A percentile compares a stretch with the other conserved stretches of the same genome.
Conservation (phyloP, 2,329 filamentous ascomycete genomes). For the Fusarium sp. region DNA sequence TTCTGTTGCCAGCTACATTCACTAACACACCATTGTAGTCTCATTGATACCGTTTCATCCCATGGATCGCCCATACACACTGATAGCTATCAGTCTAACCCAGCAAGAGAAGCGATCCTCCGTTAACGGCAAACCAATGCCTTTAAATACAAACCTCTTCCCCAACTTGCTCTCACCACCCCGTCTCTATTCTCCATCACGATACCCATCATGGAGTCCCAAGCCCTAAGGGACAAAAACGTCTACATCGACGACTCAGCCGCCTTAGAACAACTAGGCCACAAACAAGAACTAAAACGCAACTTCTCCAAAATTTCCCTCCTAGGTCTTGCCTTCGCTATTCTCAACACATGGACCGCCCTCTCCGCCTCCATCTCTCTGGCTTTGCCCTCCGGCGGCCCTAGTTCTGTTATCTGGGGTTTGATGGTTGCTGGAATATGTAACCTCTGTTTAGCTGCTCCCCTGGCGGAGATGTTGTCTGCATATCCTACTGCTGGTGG, state of each 20-base stretch:
- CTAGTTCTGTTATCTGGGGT: slow-evolving; percentile 79
- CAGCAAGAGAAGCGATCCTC: slow-evolving; percentile 28
- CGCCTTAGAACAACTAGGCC: slow-evolving; percentile 58
- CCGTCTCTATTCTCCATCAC: not conserved
- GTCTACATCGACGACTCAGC: slow-evolving; percentile 50
- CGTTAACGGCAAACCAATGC: slow-evolving; percentile 5
- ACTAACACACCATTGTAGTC: not conserved
- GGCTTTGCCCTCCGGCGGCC: slow-evolving; percentile 75
- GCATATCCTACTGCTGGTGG: slow-evolving; percentile 70
- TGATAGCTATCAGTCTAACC: slow-evolving; percentile 25
- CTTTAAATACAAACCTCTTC: slow-evolving; percentile 16
- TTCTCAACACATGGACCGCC: slow-evolving; percentile 63
- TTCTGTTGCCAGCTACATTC: not conserved
- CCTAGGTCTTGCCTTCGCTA: slow-evolving; percentile 61
- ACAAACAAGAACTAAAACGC: slow-evolving; percentile 61
- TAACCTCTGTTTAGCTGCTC: slow-evolving; percentile 75
- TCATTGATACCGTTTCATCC: slow-evolving; percentile 5
- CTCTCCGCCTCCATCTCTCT: slow-evolving; percentile 60
- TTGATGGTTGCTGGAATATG: slow-evolving; percentile 70
- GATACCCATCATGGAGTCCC: slow-evolving; percentile 33
- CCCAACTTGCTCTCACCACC: not conserved
- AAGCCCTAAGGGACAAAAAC: slow-evolving; percentile 32
- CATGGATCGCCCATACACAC: slow-evolving; percentile 17
- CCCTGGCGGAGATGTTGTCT: slow-evolving; percentile 76
- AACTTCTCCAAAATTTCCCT: slow-evolving; percentile 63